phyloP scores from a whole-genome alignment of 768 basidiomycete species.

The Phaeolepiota aurea region DNA sequence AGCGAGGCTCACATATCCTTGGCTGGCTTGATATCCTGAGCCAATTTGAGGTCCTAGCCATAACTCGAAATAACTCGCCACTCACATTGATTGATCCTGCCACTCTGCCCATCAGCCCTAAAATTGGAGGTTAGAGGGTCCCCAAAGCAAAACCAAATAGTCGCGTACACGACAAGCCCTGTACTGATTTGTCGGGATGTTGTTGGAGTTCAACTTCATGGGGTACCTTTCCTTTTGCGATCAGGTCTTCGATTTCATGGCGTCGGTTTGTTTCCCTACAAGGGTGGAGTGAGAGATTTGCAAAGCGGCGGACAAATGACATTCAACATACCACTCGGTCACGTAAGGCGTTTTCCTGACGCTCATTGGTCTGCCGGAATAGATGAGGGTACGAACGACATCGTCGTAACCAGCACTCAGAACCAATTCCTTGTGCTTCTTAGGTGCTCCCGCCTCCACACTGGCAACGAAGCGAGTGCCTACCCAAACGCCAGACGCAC shows the following conservation, averaged over 20 bases:
- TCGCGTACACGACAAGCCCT: slow-evolving; percentile 50
- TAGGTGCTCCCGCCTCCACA: slow-evolving; percentile 72
- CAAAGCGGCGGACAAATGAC: no score
- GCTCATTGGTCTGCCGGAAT: slow-evolving; percentile 72
- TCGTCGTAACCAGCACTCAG: slow-evolving; percentile 72
- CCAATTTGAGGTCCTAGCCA: background rate
- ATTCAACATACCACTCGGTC: slow-evolving; percentile 55
- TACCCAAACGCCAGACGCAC: slow-evolving; percentile 83
- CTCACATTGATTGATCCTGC: slow-evolving; percentile 60
- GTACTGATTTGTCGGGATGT: slow-evolving; percentile 58
- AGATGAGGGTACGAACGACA: slow-evolving; percentile 60
- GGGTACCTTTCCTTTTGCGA: slow-evolving; percentile 62
- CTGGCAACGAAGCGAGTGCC: slow-evolving; percentile 83
- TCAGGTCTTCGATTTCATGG: slow-evolving; percentile 48
- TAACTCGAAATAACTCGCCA: slow-evolving; percentile 8
- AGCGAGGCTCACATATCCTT: slow-evolving; percentile 60
- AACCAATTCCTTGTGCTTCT: slow-evolving; percentile 61
- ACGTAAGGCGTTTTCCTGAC: slow-evolving; percentile 81
- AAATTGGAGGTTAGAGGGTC: slow-evolving; percentile 2
- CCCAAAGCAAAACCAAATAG: background rate
- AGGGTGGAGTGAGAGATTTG: no score
- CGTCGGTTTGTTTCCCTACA: slow-evolving; percentile 56
- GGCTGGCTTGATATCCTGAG: slow-evolving; percentile 73
- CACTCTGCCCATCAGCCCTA: slow-evolving; percentile 76
- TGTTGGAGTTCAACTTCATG: slow-evolving; percentile 64